Evolutionary conservation across 2,329 filamentous ascomycete genomes (phyloP), one percentile per base, ranked within the genome.

Genomic region (Ophiostoma sp.): DNA sequence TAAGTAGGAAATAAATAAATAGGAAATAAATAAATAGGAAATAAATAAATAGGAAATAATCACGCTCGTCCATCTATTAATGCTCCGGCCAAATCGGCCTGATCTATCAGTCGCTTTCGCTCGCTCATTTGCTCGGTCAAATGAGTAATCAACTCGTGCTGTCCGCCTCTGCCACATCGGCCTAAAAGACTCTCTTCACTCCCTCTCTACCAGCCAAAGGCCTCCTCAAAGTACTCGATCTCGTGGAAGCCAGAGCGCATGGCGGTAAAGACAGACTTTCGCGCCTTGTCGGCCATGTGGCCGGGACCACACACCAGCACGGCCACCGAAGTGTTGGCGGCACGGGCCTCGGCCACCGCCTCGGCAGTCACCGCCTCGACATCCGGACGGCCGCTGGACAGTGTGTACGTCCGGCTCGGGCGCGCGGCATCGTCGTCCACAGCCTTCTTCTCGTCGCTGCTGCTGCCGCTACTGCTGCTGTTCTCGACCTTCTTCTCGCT

Each of bases 201-300:
- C 36, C 7, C 33, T 13, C 17, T 65, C 35, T 72, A 74, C 72
- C 73, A 75, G 8, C 70, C 74, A 67, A 74, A 75, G 2, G 44
- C 65, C 69, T 75, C 74, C 69, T 74, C 74, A 72, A 75, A 74
- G 66, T 72, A 72, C 68, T 67, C 65, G 33, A 67, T 67, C 36
- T 67, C 65, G 39, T 67, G 23, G 65, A 67, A 67, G 39, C 65
- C 68, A 54, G n/a, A 73, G 67, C 17, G 69, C 68, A 20, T 67
- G 60, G 33, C 68, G 44, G 31, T 44, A 4, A 62, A 67, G 23
- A 72, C 67, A 1, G 64, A 70, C 11, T 66, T 44, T 31, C 74
- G 71, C 36, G 71, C 70, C 7, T 67, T 62, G 68, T 74, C 74
- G 1, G 73, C 66, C 52, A 74, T 64, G n/a, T 62, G 36, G 11